Base-by-base conservation (phyloP, 768 basidiomycete genomes). In the Sistotremastrum suecicum region DNA sequence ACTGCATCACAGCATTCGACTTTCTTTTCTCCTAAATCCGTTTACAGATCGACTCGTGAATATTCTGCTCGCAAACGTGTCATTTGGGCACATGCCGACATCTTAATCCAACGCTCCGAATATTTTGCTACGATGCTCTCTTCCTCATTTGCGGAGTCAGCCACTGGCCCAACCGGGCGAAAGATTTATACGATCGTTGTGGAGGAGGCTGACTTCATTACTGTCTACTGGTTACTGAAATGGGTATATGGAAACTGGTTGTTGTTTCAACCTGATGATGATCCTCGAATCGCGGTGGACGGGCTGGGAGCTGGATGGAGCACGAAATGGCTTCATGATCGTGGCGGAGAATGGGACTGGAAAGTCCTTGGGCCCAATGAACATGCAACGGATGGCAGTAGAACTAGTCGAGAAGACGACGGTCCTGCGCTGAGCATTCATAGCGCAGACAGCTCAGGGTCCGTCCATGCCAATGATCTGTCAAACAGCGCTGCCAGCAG, bases 71-170 rank as follows among this genome's bases (percentile, higher is more conserved):
- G 85, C 7, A 87, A 85, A 56, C 71, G 84, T 35, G 59, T 78
- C 34, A 73, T 88, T 36, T 87, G 83, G 56, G 83, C 83, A 1
- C 84, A 87, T 56, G 79, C 79, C 5, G 82, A 84, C 52, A 82
- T 88, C 43, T 69, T 87, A 20, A 75, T 63, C 41, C 69, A 73
- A 7, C 67, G 83, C n/a, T 82, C 82, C 9, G 83, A 85, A 50
- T 87, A 86, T 54, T 85, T 86, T 52, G 69, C 75, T 4, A 82
- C 79, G 1, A 80, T 86, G 74, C 68, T 87, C 7, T 63, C 71
- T 20, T 83, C 81, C 0, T 68, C 77, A 0, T 88, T 86, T 54
- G 59, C 74, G n/a, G 83, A 85, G 60, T 77, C 62, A 11, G 53
- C 63, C 31, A 47, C 49, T 20, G 46, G 43, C 11, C 33, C 58